Percentiles rank a stretch among this genome's conserved stretches.
phyloP scores from a whole-genome alignment of 78 protist genomes.

The Protostelium mycophagum region DNA sequence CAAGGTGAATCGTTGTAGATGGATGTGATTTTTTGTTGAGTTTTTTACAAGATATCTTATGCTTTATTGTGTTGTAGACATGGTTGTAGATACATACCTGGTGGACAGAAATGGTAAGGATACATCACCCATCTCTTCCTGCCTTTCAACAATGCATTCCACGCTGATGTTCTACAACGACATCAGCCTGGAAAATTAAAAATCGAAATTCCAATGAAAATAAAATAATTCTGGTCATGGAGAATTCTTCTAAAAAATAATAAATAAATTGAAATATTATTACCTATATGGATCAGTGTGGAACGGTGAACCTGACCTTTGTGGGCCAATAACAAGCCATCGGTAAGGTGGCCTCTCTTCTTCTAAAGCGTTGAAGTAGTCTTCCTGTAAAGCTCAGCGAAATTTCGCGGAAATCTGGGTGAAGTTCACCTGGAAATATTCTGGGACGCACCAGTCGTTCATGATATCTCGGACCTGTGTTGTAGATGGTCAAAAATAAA shows the following conservation, averaged over 20 bases:
- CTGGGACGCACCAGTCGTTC: not conserved
- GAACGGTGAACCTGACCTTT: slow-evolving; percentile 53
- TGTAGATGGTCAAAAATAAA: too few relatives aligned
- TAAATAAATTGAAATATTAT: too few relatives aligned
- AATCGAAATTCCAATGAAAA: too few relatives aligned
- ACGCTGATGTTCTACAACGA: slow-evolving; percentile 41
- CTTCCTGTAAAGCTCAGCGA: slow-evolving; percentile 25
- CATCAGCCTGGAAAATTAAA: not conserved
- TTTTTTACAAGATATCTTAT: too few relatives aligned
- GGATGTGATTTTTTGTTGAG: not conserved
- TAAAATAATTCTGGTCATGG: too few relatives aligned
- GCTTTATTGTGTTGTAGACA: too few relatives aligned
- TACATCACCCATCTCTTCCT: slow-evolving; percentile 55
- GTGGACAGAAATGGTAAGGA: slow-evolving; percentile 37
- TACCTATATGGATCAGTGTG: slow-evolving; percentile 47
- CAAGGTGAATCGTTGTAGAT: not conserved
- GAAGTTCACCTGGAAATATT: not conserved
- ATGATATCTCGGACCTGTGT: not conserved
- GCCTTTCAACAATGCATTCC: slow-evolving; percentile 48
- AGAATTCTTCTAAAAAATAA: too few relatives aligned
- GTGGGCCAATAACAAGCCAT: slow-evolving; percentile 66
- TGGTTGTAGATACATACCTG: slow-evolving; percentile 16
- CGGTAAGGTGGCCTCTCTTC: slow-evolving; percentile 45
- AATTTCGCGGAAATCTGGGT: not conserved
- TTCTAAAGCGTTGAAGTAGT: slow-evolving; percentile 15